A percentile compares a stretch with the other conserved stretches of the same genome.
phyloP scores from a whole-genome alignment of 306 rosid genomes.

The Castanea sativa region DNA sequence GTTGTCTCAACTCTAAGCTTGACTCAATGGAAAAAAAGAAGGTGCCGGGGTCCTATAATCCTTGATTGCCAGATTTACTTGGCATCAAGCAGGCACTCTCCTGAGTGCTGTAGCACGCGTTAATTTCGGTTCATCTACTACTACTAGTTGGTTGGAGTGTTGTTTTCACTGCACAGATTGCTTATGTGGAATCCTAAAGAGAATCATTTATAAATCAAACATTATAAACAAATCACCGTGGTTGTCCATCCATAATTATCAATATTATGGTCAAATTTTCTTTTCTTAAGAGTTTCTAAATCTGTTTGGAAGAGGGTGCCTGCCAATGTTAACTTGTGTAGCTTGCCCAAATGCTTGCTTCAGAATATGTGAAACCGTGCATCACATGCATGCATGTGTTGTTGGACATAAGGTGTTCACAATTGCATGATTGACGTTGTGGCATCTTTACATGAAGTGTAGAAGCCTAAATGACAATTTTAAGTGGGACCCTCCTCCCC shows the following conservation, averaged over 20 bases:
- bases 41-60: not conserved
- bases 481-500: no score
- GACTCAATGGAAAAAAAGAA: not conserved
- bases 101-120: not conserved
- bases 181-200: not conserved
- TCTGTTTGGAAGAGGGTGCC: not conserved
- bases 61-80: not conserved
- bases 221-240: not conserved
- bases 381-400: no score
- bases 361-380: no score
- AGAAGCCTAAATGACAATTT: no score
- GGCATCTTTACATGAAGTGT: no score
- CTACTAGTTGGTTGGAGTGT: not conserved
- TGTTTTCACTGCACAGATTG: not conserved
- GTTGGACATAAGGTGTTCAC: no score
- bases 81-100: not conserved
- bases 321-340: no score
- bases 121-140: not conserved
- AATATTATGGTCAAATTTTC: no score
- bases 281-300: not conserved
- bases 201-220: not conserved
- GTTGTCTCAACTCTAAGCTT: not conserved
- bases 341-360: no score
- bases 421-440: no score
- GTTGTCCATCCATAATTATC: not conserved